Evolutionary conservation across 495 filamentous ascomycete species (phyloP), one percentile per base, ranked within the genome.

Genomic region (Podospora conica): DNA sequence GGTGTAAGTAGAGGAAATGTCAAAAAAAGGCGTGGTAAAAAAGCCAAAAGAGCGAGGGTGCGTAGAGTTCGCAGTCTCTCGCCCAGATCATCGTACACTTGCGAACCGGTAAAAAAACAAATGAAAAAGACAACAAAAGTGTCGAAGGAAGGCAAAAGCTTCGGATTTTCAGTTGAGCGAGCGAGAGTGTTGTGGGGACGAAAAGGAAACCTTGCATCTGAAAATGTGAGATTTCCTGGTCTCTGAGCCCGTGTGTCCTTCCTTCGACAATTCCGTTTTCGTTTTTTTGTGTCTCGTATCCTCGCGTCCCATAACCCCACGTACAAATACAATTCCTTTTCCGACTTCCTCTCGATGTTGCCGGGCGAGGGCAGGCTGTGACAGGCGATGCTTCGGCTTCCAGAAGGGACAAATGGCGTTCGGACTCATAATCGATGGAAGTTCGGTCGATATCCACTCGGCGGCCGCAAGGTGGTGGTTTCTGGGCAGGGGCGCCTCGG

Each of bases 321-420:
- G 25, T 64, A 64, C 54, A 58, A 58, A 58, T 64, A 58, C 55
- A 58, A 55, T 60, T 12, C 10, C 24, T 56, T 48, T 6, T 18
- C 15, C 2, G 5, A 18, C 33, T n/a, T 48, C 3, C 40, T 48
- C 18, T 48, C 15, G 15, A n/a, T 48, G 55, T 10, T 57, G 23
- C 55, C 18, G 11, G 55, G 25, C 11, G 55, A 24, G 55, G 25
- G 23, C 18, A 3, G 5, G 9, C 25, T 27, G 55, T 12, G 22
- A 15, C 23, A 57, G 21, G 18, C 9, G 9, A 6, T 15, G 33
- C 8, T 7, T n/a, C 6, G 1, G 15, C 5, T 40, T 7, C 33
- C 33, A 18, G 15, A 18, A 40, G 33, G 33, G 33, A 6, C 4
- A 12, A 18, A 40, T 40, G 33, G 33, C 18, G 12, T 18, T 18